phyloP scores from a whole-genome alignment of 2,329 filamentous ascomycete genomes.

The Aotearoamyces nothofagi region DNA sequence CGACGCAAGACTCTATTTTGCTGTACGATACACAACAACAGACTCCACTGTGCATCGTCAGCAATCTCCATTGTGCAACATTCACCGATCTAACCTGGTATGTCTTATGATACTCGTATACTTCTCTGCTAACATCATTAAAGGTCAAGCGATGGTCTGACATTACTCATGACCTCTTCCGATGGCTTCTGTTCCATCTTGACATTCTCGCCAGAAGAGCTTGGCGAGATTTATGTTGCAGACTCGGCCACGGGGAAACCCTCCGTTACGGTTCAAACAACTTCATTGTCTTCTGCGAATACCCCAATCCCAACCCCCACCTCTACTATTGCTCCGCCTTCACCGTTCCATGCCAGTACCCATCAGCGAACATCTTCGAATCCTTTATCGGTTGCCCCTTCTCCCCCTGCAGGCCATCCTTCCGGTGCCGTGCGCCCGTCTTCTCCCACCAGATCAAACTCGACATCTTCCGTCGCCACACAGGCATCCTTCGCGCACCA shows the following conservation, averaged over 20 bases:
- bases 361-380: conserved; percentile 44
- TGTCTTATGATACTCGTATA: conserved; percentile 22
- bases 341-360: conserved; percentile 33
- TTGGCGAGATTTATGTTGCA: conserved; percentile 68
- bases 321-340: conserved; percentile 43
- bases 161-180: conserved; percentile 87
- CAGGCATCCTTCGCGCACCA: conserved; percentile 31
- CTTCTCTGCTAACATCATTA: conserved; percentile 5
- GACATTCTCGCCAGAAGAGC: conserved; percentile 68
- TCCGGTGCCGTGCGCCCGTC: conserved; percentile 39
- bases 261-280: conserved; percentile 16
- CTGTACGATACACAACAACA: conserved; percentile 96
- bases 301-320: conserved; percentile 61
- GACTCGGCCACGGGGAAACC: conserved; percentile 29
- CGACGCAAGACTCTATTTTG: conserved; percentile 87
- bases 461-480: conserved; percentile 64
- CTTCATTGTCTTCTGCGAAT: conserved; percentile 33
- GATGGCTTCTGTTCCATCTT: conserved; percentile 94
- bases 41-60: conserved; percentile 84
- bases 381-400: conserved; percentile 40
- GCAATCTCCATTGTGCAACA: conserved; percentile 92
- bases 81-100: conserved; percentile 96
- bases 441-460: conserved; percentile 75
- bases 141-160: conserved; percentile 63
- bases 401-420: conserved; percentile 41